These are phyloP conservation scores for Lithospermum erythrorhizon DNA, from an alignment of 257 asterid species.

Conservation along the genomic window DNA sequence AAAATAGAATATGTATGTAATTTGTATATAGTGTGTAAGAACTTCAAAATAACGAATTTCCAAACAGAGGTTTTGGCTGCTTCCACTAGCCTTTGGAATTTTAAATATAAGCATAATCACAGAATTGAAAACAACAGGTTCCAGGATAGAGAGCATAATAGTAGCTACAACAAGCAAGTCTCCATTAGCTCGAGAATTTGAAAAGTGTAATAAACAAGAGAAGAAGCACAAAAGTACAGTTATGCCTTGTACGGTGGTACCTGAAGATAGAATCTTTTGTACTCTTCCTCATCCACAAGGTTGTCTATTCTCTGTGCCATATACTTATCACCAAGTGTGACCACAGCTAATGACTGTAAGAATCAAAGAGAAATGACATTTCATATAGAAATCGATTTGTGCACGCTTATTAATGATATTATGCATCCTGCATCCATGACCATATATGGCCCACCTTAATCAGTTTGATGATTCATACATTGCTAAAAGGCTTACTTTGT, in stretches of 20 bases:
- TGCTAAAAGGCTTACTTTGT: too few species aligned
- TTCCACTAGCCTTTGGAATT: background rate
- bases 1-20: too few species aligned
- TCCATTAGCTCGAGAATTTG: background rate
- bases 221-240: conserved; percentile 3
- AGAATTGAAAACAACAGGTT: background rate
- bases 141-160: background rate
- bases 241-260: conserved; percentile 34
- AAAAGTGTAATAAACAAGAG: background rate
- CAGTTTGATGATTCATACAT: too few species aligned
- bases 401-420: too few species aligned
- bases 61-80: background rate
- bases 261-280: conserved; percentile 98
- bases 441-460: too few species aligned
- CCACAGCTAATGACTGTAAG: conserved; percentile 79
- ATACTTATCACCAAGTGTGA: conserved; percentile 86
- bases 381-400: too few species aligned
- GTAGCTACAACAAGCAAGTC: background rate
- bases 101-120: background rate
- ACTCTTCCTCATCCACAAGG: conserved; percentile 90
- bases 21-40: too few species aligned
- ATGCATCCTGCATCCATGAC: too few species aligned
- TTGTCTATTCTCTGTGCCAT: conserved; percentile 95
- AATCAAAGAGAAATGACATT: conserved; percentile 3
- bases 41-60: too few species aligned